These are phyloP conservation scores for Penicillium paneum DNA, from an alignment of 2,329 filamentous ascomycete genomes.

Conservation along the genomic window DNA sequence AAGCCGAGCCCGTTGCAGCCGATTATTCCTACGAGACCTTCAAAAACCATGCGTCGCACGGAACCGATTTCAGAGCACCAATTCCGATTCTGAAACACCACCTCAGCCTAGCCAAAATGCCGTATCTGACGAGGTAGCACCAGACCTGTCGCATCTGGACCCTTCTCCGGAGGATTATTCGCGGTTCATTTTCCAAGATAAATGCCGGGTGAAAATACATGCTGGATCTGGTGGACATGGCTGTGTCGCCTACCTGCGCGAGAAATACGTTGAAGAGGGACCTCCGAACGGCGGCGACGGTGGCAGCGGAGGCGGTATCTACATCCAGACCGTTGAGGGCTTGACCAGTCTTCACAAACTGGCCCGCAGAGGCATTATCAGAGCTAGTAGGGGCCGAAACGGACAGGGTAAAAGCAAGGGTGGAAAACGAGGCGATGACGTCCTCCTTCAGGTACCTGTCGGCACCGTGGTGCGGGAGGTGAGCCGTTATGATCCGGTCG, in stretches of 20 bases:
- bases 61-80: constrained; percentile 26
- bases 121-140: constrained; percentile 14
- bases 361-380: constrained; percentile 65
- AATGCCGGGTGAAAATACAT: constrained; percentile 71
- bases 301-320: constrained; percentile 84
- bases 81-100: constrained; percentile 1
- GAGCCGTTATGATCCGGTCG: constrained; percentile 70
- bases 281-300: constrained; percentile 95
- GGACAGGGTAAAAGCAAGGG: constrained; percentile 49
- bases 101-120: constrained; percentile 8
- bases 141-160: constrained; percentile 62
- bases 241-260: constrained; percentile 89
- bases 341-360: constrained; percentile 94
- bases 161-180: constrained; percentile 82
- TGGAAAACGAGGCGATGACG: constrained; percentile 78
- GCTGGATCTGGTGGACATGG: constrained; percentile 84
- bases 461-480: constrained; percentile 88
- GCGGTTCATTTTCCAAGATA: constrained; percentile 79
- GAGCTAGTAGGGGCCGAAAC: constrained; percentile 45
- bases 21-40: constrained; percentile 4
- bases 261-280: constrained; percentile 83
- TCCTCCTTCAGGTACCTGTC: constrained; percentile 85
- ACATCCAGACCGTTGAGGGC: constrained; percentile 87
- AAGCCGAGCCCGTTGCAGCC: constrained; percentile 16
- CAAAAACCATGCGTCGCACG: constrained; percentile 6